Evolutionary conservation across 177 flowering plant genomes (phyloP), one percentile per base, ranked within the genome.

Genomic region (Vitis hybrid): DNA sequence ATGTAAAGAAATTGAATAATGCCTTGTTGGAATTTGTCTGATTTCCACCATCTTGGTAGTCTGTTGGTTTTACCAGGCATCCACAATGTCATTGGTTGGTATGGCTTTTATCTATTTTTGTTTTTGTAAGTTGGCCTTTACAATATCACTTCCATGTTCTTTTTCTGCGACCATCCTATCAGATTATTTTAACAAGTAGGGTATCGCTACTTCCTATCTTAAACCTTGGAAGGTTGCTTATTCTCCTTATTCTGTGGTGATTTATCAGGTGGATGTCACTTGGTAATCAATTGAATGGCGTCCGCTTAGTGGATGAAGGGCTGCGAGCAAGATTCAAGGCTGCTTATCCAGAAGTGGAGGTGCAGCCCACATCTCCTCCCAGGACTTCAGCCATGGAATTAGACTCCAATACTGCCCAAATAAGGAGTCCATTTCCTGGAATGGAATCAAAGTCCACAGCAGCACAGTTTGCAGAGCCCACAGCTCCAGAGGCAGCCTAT

Each of bases 301-400:
- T 84, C 13, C 75, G 97, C 30, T 74, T 93, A 70, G 95, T 96
- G 11, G 95, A 94, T 77, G 99, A 96, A 68, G 99, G 99, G 52
- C 82, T 96, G 54, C 76, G 97, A 19, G 98, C 97, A 59, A 83
- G 99, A 70, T 96, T 92, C 70, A 96, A 91, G 83, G 99, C 99
- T 75, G 98, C 98, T 18, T 96, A 96, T 75, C 95, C 99, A 52
- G 97, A 95, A 49, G 90, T 92, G 60, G 96, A 87, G 81, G 93
- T 96, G 63, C 92, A 94, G 69, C 99, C 99, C 0, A 7, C 86
- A 35, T 92, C 99, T 32, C 97, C 99, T 60, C 98, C 97, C 1
- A 83, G 94, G 77, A 69, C 83, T 57, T 84, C 92, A 56, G 82
- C 89, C 64, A 90, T 89, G 92, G 99, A 95, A 56, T 67, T 85